Percentiles rank a stretch among this genome's conserved stretches.
Evolutionary conservation across 495 filamentous ascomycete species (phyloP).

Genomic region (Penicillium flavigenum): DNA sequence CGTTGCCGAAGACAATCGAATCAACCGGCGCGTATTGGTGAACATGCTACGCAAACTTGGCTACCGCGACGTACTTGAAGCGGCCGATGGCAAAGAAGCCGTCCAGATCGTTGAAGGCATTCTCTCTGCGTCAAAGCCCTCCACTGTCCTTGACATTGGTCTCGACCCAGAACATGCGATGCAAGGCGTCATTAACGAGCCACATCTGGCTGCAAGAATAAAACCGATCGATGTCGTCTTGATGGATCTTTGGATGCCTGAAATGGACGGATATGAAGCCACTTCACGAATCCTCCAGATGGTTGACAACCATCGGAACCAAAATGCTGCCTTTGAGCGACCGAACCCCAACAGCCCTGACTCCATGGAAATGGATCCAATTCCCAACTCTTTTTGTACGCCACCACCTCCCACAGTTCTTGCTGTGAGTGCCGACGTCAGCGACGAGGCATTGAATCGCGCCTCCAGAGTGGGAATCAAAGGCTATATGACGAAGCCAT

Average conservation of each 20-base stretch:
- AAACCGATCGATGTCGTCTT: conserved; percentile 64
- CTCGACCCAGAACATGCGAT: background rate
- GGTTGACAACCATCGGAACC: conserved; percentile 37
- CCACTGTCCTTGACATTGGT: background rate
- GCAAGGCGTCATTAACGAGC: conserved; percentile 11
- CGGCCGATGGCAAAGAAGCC: conserved; percentile 71
- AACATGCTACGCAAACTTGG: conserved; percentile 71
- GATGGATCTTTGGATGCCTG: conserved; percentile 88
- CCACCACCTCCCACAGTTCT: conserved; percentile 52
- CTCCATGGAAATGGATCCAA: conserved; percentile 28
- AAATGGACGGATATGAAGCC: conserved; percentile 80
- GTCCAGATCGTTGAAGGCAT: conserved; percentile 60
- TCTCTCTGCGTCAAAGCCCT: conserved; percentile 27
- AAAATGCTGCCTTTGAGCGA: conserved; percentile 14
- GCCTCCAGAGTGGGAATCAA: conserved; percentile 69
- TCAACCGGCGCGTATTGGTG: conserved; percentile 73
- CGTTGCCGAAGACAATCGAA: conserved; percentile 77
- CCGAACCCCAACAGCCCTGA: conserved; percentile 9
- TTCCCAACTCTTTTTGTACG: background rate
- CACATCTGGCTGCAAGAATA: conserved; percentile 20
- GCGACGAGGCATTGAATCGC: conserved; percentile 60
- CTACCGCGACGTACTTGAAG: conserved; percentile 63
- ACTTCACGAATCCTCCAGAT: conserved; percentile 63
- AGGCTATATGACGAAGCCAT: conserved; percentile 79
- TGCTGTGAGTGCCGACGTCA: conserved; percentile 77